Conservation (phyloP, 1,284 basidiomycete species). For the Retiboletus flavoniger region DNA sequence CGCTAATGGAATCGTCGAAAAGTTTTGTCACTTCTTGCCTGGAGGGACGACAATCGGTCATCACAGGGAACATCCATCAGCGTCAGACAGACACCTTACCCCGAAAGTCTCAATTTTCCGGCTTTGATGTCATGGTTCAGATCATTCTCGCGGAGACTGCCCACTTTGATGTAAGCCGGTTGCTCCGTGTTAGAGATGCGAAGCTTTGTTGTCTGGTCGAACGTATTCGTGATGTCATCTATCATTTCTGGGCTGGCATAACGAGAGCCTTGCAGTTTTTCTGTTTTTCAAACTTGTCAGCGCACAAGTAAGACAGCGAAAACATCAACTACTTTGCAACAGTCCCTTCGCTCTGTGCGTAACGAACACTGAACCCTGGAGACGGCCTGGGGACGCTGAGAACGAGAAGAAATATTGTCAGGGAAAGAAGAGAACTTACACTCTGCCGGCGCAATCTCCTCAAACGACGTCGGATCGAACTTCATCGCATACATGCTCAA, state of each 20-base stretch:
- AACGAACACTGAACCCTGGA: conserved; percentile 40
- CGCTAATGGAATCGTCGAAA: conserved; percentile 39
- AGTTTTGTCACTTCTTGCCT: conserved; percentile 35
- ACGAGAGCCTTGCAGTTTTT: conserved; percentile 16
- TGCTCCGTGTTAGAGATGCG: conserved; percentile 33
- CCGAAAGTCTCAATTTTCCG: conserved; percentile 37
- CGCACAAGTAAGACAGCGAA: neutral
- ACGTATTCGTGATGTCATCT: conserved; percentile 34
- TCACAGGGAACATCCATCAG: conserved; percentile 20
- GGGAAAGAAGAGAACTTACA: neutral
- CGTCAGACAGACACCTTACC: conserved; percentile 25
- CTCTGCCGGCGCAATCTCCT: neutral
- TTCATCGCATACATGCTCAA: conserved; percentile 14
- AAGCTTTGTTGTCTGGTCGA: conserved; percentile 41
- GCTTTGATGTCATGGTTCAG: conserved; percentile 32
- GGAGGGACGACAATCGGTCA: conserved; percentile 7
- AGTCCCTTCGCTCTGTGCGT: conserved; percentile 38
- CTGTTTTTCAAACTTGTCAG: neutral
- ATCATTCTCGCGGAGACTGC: conserved; percentile 36
- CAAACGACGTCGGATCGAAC: conserved; percentile 13
- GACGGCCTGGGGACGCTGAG: conserved; percentile 25
- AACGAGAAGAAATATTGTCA: conserved; percentile 36
- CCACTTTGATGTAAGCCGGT: conserved; percentile 39
- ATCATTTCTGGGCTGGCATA: conserved; percentile 26
- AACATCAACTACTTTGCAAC: conserved; percentile 32